Base-by-base conservation (phyloP, 805 yeast genomes). In the Zygoascus biomembranicola region DNA sequence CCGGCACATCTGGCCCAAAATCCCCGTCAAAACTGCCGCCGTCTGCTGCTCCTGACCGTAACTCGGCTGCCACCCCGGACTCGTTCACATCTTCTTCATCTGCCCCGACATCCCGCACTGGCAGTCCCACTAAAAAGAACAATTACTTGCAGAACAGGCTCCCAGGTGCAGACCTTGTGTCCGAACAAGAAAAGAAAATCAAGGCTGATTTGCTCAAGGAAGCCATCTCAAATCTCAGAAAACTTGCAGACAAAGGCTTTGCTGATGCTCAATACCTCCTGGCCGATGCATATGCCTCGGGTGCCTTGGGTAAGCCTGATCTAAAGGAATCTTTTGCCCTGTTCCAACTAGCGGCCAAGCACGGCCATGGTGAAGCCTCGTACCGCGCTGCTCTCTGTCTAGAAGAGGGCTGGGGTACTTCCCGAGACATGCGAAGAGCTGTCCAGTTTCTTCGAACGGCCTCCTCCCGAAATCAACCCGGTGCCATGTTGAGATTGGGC, bases 401-500 rank as follows among this genome's bases (percentile, higher is more conserved):
- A 61, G 96, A 90, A 68, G 95, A 90, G 69, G 99, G 99, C 16
- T 74, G 90, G 69, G 99, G 99, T 3, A 85, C 92, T 4, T 82
- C 88, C 19, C 78, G 94, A 61, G 97, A 94, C 67, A 84, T 95
- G 0, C 78, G 95, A 53, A 85, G 88, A 62, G 90, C 95, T 1
- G 73, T 89, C 8, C 95, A 88, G 60, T 89, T 84, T 66, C 72
- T 89, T 55, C 85, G 85, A 65, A 82, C 82, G 64, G 96, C 98
- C 0, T 95, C 98, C 0, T 78, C 90, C 32, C 85, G 86, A 66
- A 89, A 87, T 63, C 99, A 92, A 68, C 90, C 97, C 0, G 90
- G 95, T n/a, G 97, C 98, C 4, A 89, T 92, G 95, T 86, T 84
- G 72, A 87, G 90, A 66, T 74, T 90, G 58, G 99, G 98, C 3